phyloP scores from a whole-genome alignment of 257 asterid species.

The Nicotiana benthamiana region DNA sequence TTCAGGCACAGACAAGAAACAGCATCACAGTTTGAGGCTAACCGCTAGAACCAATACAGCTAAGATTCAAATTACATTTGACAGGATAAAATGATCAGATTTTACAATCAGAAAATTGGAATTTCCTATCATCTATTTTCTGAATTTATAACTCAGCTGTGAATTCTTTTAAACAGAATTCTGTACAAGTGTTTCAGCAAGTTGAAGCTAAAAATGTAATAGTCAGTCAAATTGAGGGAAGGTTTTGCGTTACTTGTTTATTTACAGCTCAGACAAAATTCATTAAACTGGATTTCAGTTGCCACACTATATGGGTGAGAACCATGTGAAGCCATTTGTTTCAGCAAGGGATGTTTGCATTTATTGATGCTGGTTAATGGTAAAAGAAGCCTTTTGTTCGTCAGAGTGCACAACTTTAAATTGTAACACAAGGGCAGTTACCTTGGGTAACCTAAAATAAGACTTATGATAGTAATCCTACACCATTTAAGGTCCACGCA shows the following conservation, averaged over 20 bases:
- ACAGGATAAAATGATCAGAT: not conserved
- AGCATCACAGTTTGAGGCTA: not conserved
- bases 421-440: not conserved
- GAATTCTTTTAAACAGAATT: not conserved
- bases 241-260: not conserved
- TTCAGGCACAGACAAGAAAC: not conserved
- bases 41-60: not conserved
- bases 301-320: not conserved
- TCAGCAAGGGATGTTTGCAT: not conserved
- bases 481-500: not conserved
- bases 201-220: not conserved
- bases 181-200: not conserved
- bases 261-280: not conserved
- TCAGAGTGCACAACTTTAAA: not conserved
- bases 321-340: too few species aligned
- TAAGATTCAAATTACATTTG: not conserved
- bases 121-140: not conserved
- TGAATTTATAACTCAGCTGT: not conserved
- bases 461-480: not conserved
- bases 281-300: not conserved
- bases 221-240: not conserved
- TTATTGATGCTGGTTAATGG: not conserved
- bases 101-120: not conserved
- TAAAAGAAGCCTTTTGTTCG: not conserved
- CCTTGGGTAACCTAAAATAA: not conserved